Percentiles rank a stretch among this genome's conserved stretches.
Evolutionary conservation across 2,329 filamentous ascomycete genomes (phyloP).

Genomic region (Penicillium vulpinum): DNA sequence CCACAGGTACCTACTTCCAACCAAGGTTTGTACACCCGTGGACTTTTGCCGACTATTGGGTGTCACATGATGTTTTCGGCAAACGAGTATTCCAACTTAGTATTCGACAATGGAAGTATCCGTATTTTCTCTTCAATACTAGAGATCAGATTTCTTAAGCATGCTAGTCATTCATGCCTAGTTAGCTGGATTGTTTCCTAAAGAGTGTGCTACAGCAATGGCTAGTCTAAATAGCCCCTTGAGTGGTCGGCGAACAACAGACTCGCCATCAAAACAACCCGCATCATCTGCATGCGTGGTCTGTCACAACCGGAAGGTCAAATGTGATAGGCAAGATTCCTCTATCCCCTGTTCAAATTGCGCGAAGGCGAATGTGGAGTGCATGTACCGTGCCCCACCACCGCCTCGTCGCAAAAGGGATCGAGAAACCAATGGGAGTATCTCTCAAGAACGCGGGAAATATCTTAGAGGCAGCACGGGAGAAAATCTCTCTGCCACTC

Average conservation of each 20-base stretch:
- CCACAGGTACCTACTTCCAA: too few relatives aligned
- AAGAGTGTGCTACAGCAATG: background rate
- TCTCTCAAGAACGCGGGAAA: conserved; percentile 13
- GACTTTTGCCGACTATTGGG: too few relatives aligned
- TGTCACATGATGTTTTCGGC: too few relatives aligned
- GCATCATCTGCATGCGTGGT: conserved; percentile 34
- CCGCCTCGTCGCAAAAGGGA: conserved; percentile 29
- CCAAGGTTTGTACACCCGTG: too few relatives aligned
- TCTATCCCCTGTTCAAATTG: conserved; percentile 52
- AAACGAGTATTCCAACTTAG: too few relatives aligned
- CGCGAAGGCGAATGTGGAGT: conserved; percentile 39
- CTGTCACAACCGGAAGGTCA: conserved; percentile 46
- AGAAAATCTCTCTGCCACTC: background rate
- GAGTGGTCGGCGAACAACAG: background rate
- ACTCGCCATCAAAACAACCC: conserved; percentile 23
- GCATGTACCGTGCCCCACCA: conserved; percentile 34
- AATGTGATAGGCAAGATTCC: conserved; percentile 44
- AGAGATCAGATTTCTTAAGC: background rate
- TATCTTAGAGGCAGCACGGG: conserved; percentile 1
- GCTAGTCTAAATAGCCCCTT: background rate
- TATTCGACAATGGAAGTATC: too few relatives aligned
- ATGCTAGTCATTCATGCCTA: background rate
- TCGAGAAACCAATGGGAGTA: conserved; percentile 5
- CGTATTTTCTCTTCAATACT: background rate
- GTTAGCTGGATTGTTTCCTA: background rate